Conservation (phyloP, 1,284 basidiomycete genomes). For the Trichosporon coremiiforme region DNA sequence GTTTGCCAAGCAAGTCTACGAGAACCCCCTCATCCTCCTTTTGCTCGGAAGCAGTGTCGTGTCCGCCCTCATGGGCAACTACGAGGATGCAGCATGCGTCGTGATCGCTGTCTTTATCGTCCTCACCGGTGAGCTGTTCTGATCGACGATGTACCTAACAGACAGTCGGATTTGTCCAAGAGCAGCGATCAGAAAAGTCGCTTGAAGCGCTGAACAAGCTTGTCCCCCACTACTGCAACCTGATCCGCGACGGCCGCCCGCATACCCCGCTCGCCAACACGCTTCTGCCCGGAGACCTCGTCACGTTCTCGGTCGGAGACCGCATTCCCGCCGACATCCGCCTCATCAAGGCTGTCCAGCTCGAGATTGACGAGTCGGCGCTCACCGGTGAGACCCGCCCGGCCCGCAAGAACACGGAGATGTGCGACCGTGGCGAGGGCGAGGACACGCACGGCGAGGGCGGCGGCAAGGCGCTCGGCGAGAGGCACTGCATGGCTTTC, state of each 20-base stretch:
- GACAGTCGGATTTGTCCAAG: constrained; percentile 91
- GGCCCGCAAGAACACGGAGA: constrained; percentile 68
- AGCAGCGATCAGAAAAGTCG: constrained; percentile 90
- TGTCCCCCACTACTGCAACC: constrained; percentile 92
- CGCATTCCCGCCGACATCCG: constrained; percentile 92
- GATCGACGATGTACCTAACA: constrained; percentile 20
- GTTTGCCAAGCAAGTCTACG: constrained; percentile 85
- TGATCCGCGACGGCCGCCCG: constrained; percentile 78
- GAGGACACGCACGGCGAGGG: constrained; percentile 60
- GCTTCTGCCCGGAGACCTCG: constrained; percentile 90
- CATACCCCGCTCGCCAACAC: constrained; percentile 85
- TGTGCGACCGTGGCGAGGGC: constrained; percentile 58
- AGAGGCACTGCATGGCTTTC: constrained; percentile 85
- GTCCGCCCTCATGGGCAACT: constrained; percentile 86
- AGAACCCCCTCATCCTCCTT: constrained; percentile 86
- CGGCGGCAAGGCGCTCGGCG: constrained; percentile 70
- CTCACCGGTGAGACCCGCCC: constrained; percentile 91
- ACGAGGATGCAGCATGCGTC: constrained; percentile 92
- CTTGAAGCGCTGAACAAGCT: constrained; percentile 94
- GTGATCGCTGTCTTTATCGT: constrained; percentile 92
- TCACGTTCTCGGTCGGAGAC: constrained; percentile 83
- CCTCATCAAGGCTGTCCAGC: constrained; percentile 71
- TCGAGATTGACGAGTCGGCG: constrained; percentile 94
- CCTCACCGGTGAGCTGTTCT: constrained; percentile 69
- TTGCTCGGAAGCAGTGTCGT: constrained; percentile 84